A percentile compares a stretch with the other conserved stretches of the same genome.
These are phyloP conservation scores for sunflower (Helianthus annuus) DNA, from an alignment of 129 eudicot genomes.

Conservation along the genomic window DNA sequence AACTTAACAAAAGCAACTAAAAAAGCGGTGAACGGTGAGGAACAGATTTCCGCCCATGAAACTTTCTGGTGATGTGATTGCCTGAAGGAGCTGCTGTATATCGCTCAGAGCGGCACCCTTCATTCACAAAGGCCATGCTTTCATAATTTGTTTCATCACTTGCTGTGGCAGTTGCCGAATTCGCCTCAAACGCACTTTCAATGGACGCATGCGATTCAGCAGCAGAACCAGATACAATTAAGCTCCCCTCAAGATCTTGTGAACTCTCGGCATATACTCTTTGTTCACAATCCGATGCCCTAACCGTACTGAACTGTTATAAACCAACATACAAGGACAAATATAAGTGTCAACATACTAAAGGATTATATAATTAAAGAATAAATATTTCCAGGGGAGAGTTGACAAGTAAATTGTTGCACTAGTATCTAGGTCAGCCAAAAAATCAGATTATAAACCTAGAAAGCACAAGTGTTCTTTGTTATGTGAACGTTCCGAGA, in stretches of 20 bases:
- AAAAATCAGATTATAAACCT: no score
- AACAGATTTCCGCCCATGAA: slow-evolving; percentile 33
- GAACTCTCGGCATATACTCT: neutral
- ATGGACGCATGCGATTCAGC: slow-evolving; percentile 10
- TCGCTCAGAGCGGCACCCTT: neutral
- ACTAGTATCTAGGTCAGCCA: no score
- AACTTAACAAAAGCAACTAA: slow-evolving; percentile 6
- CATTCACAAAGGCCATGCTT: neutral
- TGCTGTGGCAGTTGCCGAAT: neutral
- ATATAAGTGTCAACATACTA: neutral
- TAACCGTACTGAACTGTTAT: slow-evolving; percentile 22
- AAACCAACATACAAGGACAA: neutral
- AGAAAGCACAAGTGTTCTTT: no score
- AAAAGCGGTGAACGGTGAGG: slow-evolving; percentile 36
- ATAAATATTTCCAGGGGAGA: no score
- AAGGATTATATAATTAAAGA: neutral
- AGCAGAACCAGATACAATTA: slow-evolving; percentile 4
- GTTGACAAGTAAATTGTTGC: no score
- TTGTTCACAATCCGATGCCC: slow-evolving; percentile 6
- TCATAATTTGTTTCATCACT: slow-evolving; percentile 21
- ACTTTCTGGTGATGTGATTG: slow-evolving; percentile 9
- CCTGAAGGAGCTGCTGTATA: neutral
- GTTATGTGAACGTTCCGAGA: no score
- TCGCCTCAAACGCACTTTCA: slow-evolving; percentile 30
- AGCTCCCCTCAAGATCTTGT: slow-evolving; percentile 11